Evolutionary conservation across 202 grass and related monocot genomes (phyloP), one percentile per base, ranked within the genome.

Genomic region (Panicum virgatum): DNA sequence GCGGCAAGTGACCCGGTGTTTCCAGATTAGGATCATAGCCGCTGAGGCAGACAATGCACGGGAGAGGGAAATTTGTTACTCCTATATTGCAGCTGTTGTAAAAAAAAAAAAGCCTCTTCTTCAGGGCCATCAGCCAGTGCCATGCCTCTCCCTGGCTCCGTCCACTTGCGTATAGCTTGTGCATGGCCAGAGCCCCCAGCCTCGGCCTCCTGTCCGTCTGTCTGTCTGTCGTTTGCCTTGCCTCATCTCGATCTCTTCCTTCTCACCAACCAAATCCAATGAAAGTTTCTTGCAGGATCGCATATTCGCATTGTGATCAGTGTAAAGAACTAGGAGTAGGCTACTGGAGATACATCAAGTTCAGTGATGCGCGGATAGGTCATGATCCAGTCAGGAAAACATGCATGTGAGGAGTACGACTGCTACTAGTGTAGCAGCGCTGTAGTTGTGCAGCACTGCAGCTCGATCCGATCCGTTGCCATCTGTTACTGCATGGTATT

Each of bases 91-190:
- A 62, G 81, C 62, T 16, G 86, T 69, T 53, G 81, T 44, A 30
- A 34, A 85, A n/a, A n/a, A n/a, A n/a, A n/a, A n/a, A n/a, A 86
- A 73, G 66, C 79, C 79, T 78, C 73, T 82, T 89, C 64, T 82
- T 86, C 73, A 78, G 78, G 66, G 36, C 54, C 63, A 76, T 70
- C 64, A 67, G 39, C 22, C n/a, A n/a, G n/a, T n/a, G n/a, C n/a
- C 20, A 68, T 25, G n/a, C 2, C 32, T 34, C 29, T 6, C 13
- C 27, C 2, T 15, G 27, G 12, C 7, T 27, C 52, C 46, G 30
- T 69, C 69, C 84, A 80, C 61, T 80, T 63, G 16, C 13, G 14
- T 1, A 1, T 22, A 26, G 45, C 32, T 14, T 25, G 59, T 66
- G 44, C 45, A 10, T 42, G 12, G n/a, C n/a, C n/a, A n/a, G n/a